Evolutionary conservation across 2,329 filamentous ascomycete genomes (phyloP), one percentile per base, ranked within the genome.

Genomic region (Monilinia fructicola): DNA sequence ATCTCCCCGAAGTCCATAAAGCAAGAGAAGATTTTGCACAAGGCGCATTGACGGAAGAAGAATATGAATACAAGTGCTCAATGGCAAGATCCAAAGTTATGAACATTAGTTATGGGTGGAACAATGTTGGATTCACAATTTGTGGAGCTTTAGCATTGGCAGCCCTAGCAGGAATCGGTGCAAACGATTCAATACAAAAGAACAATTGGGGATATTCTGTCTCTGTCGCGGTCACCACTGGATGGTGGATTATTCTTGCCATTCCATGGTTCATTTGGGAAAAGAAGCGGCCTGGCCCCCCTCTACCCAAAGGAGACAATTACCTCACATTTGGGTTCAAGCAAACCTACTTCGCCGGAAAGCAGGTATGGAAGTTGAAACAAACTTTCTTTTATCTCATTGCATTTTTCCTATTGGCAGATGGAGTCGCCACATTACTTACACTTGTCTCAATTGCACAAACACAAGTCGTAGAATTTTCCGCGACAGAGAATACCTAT

Each of bases 141-240:
- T 74, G 72, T 66, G 67, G 70, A 11, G 74, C 74, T 23, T 62
- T 76, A 9, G 72, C 71, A 18, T 69, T 76, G 10, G 74, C 65
- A 40, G 73, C 73, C 21, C 68, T 76, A 9, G 66, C 68, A 42
- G 74, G 74, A 10, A 59, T 76, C 3, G 68, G 69, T 10, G 74
- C 74, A 2, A 66, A 76, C 50, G 69, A 74, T 23, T 72, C 70
- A 1, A 63, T 62, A 10, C 67, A 59, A 12, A 48, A 74, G 31
- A 75, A 75, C 61, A 76, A 76, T 38, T 73, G 71, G 72, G 74
- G 74, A 44, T 76, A 75, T 48, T 75, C 74, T 6, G 72, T 75
- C 4, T 68, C 70, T 18, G 73, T 76, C 1, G 74, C 74, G 11
- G 71, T 74, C 18, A 72, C 71, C 54, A 75, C 74, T 44, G 74